Percentiles rank a stretch among this genome's conserved stretches.
phyloP scores from a whole-genome alignment of 1,284 basidiomycete genomes.

The Cutaneotrichosporon sp. region DNA sequence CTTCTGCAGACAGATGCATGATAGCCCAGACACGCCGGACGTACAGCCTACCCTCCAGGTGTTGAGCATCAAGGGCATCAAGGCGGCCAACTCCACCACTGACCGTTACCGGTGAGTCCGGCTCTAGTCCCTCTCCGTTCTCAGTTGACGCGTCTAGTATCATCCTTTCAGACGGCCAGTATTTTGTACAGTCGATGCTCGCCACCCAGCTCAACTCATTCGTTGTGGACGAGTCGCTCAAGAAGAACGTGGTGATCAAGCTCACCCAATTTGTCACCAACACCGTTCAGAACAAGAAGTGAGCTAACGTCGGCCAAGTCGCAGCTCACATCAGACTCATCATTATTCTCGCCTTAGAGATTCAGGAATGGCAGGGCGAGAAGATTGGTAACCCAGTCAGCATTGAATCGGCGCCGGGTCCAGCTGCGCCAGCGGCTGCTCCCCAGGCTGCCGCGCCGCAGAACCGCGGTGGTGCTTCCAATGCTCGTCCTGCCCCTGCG shows the following conservation, averaged over 20 bases:
- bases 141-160: slow-evolving; percentile 35
- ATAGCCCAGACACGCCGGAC: slow-evolving; percentile 28
- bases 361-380: slow-evolving; percentile 54
- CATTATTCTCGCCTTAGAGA: slow-evolving; percentile 71
- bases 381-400: slow-evolving; percentile 71
- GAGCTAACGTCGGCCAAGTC: slow-evolving; percentile 24
- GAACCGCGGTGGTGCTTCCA: slow-evolving; percentile 23
- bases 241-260: slow-evolving; percentile 67
- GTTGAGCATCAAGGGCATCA: slow-evolving; percentile 73
- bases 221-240: slow-evolving; percentile 64
- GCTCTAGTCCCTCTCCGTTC: too few relatives aligned
- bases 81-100: slow-evolving; percentile 36
- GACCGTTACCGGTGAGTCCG: slow-evolving; percentile 48
- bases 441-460: slow-evolving; percentile 24
- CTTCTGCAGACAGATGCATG: slow-evolving; percentile 37
- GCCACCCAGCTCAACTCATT: slow-evolving; percentile 82
- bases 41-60: slow-evolving; percentile 66
- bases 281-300: slow-evolving; percentile 77
- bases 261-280: slow-evolving; percentile 79
- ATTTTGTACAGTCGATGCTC: slow-evolving; percentile 89
- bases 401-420: slow-evolving; percentile 43
- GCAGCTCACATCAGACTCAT: slow-evolving; percentile 58
- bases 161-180: slow-evolving; percentile 63
- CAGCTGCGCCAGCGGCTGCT: slow-evolving; percentile 25
- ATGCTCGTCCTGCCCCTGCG: slow-evolving; percentile 27